Percentiles rank a stretch among this genome's conserved stretches.
Conservation (phyloP, 2,329 filamentous ascomycete species). For the Penicillium vulpinum region DNA sequence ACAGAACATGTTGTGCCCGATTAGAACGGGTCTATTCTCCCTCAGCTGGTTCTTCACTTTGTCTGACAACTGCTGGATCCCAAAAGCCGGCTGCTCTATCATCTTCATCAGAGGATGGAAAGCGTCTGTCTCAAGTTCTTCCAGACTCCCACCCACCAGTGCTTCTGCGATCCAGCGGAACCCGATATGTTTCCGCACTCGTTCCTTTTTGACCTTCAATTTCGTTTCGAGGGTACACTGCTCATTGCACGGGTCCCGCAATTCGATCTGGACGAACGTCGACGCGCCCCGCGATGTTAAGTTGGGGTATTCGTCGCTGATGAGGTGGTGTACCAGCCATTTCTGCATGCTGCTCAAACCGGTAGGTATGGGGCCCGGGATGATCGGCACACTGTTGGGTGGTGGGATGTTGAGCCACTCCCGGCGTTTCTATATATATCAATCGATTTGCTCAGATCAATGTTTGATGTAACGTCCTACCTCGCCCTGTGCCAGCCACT, state of each 20-base stretch:
- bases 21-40: conserved; percentile 51
- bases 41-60: conserved; percentile 45
- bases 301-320: conserved; percentile 59
- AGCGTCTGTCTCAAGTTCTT: conserved; percentile 35
- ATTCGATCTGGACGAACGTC: conserved; percentile 44
- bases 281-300: conserved; percentile 41
- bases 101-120: conserved; percentile 29
- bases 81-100: conserved; percentile 18
- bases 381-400: conserved; percentile 21
- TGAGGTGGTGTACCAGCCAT: conserved; percentile 64
- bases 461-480: conserved; percentile 12
- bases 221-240: conserved; percentile 31
- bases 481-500: conserved; percentile 44
- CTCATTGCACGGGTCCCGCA: conserved; percentile 40
- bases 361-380: conserved; percentile 22
- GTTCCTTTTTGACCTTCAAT: conserved; percentile 27
- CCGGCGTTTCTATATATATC: conserved; percentile 24
- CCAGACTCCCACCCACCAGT: conserved; percentile 44
- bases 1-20: conserved; percentile 65
- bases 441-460: not conserved
- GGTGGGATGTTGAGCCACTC: conserved; percentile 50
- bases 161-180: conserved; percentile 52
- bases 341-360: conserved; percentile 61
- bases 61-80: conserved; percentile 30
- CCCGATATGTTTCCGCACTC: conserved; percentile 40